These are phyloP conservation scores for Solanum pinnatisectum DNA, from an alignment of 257 asterid species.

Conservation along the genomic window DNA sequence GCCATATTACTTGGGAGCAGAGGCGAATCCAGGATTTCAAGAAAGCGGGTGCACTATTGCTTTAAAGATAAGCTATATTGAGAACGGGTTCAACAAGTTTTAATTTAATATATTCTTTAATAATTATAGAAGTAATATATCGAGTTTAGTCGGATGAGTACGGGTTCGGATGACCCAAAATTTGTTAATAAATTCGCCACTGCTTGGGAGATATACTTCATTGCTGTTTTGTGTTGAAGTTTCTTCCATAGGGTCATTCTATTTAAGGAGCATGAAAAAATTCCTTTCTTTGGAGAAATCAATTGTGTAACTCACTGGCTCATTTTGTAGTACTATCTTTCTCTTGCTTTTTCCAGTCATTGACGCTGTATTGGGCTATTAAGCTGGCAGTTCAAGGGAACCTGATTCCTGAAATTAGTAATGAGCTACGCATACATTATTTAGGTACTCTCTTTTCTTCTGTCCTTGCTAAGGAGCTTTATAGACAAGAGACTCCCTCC, in stretches of 20 bases:
- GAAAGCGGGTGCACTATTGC: too few species aligned
- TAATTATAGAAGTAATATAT: too few species aligned
- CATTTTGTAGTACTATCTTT: background rate
- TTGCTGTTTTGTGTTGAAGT: background rate
- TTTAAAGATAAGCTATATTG: too few species aligned
- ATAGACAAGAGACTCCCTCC: background rate
- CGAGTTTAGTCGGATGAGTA: too few species aligned
- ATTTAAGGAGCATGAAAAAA: background rate
- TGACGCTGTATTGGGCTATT: slow-evolving; percentile 61
- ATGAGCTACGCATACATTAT: slow-evolving; percentile 64
- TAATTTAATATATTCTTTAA: too few species aligned
- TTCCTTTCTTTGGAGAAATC: background rate
- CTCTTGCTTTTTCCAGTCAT: slow-evolving; percentile 46
- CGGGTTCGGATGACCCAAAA: too few species aligned
- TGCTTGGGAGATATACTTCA: background rate
- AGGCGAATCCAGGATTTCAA: too few species aligned
- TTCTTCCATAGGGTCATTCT: background rate
- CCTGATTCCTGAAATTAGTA: slow-evolving; percentile 35
- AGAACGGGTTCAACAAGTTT: too few species aligned
- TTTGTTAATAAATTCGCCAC: too few species aligned
- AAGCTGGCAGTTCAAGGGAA: slow-evolving; percentile 45
- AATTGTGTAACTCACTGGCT: background rate
- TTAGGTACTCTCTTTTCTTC: slow-evolving; percentile 41
- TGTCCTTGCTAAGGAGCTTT: background rate
- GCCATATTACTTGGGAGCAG: background rate